Evolutionary conservation across 2,329 filamentous ascomycete genomes (phyloP).

Genomic region (Clonostachys chloroleuca): DNA sequence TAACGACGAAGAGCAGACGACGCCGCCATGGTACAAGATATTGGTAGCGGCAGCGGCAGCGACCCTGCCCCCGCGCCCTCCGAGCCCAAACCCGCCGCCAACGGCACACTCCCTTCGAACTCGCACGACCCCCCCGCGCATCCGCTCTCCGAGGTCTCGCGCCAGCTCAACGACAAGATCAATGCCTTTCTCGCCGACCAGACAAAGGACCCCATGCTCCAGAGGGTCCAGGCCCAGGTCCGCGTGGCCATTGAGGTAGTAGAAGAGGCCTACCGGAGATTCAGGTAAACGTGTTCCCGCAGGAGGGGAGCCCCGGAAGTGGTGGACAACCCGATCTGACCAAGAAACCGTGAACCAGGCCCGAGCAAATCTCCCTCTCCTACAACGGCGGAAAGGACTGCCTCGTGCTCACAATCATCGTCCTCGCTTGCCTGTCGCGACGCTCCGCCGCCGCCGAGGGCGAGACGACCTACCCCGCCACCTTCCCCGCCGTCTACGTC

Average conservation of each 20-base stretch:
- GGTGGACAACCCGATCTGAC: neutral
- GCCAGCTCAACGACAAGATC: constrained; percentile 35
- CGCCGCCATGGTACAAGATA: too few relatives aligned
- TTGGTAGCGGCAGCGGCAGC: too few relatives aligned
- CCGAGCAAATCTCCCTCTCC: constrained; percentile 77
- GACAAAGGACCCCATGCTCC: constrained; percentile 50
- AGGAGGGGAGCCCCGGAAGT: neutral
- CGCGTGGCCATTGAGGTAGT: constrained; percentile 69
- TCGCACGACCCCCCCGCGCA: too few relatives aligned
- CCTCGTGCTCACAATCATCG: constrained; percentile 83
- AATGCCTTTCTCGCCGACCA: constrained; percentile 60
- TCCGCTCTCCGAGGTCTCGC: too few relatives aligned
- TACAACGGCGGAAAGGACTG: constrained; percentile 99
- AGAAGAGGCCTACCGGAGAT: constrained; percentile 68
- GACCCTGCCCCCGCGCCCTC: too few relatives aligned
- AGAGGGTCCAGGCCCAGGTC: constrained; percentile 69
- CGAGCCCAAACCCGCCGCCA: too few relatives aligned
- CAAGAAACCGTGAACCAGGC: constrained; percentile 35
- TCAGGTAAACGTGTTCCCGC: constrained; percentile 47
- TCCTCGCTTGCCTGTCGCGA: constrained; percentile 60
- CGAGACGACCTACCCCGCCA: constrained; percentile 23
- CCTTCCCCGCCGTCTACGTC: constrained; percentile 82
- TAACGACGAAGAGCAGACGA: too few relatives aligned
- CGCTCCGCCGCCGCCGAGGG: constrained; percentile 2
- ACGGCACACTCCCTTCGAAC: too few relatives aligned